Evolutionary conservation across 257 asterid species (phyloP), one percentile per base, ranked within the genome.

Genomic region (Rehmannia glutinosa): DNA sequence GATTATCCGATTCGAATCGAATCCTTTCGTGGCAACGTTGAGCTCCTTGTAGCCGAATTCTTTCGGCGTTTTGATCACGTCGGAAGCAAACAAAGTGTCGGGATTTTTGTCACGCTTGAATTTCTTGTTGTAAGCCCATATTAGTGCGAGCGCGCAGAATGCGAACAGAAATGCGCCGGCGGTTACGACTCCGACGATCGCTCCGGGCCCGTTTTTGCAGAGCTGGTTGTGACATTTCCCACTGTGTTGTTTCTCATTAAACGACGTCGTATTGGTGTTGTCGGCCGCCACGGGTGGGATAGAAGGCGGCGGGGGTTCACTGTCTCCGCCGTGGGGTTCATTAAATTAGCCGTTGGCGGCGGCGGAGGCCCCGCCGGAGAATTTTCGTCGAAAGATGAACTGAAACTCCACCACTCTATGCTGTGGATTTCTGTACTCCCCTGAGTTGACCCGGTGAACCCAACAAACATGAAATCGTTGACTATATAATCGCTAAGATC

Each of bases 341-440:
- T 72, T 16, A 86, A 65, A 69, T 13, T 77, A 12, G 75, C 57
- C 3, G 75, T 36, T 0, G 90, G 83, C 4, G 82, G 86, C 11
- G 83, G 75, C 0, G 80, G 61, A 4, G 78, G 68, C 28, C 57
- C 16, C 28, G 38, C 43, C 12, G 87, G 69, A 41, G 87, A 55
- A 43, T 16, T 75, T 11, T 53, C 74, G 24, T 85, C 95, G 45
- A 87, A 87, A 6, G 84, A 79, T 3, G 97, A 87, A 53, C 70
- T 75, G 69, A 90, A 90, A 62, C 94, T 90, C 97, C 97, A 90
- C 97, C 96, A 87, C 16, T 82, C 88, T 17, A 90, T 79, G 67
- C 75, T 77, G 70, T 90, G 97, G 33, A 73, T 73, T 75, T 90
- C 97, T 0, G 97, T 90, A 60, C 97, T 90, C 52, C 97, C 97